A percentile compares a stretch with the other conserved stretches of the same genome.
phyloP scores from a whole-genome alignment of 1,284 basidiomycete genomes.

The Schizophyllum commune region DNA sequence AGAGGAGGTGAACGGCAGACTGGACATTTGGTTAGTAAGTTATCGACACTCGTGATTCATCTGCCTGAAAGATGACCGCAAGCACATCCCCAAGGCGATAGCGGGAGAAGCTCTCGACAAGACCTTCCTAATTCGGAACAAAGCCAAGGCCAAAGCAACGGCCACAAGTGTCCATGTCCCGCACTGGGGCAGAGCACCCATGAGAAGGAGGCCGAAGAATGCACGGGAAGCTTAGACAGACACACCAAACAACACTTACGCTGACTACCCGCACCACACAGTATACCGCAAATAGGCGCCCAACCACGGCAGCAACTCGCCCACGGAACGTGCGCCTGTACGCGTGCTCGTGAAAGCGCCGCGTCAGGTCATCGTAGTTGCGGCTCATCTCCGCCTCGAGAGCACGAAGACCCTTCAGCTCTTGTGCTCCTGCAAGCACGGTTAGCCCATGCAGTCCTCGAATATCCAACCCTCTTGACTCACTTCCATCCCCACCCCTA shows the following conservation, averaged over 20 bases:
- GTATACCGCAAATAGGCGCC: constrained; percentile 56
- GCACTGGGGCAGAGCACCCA: no score
- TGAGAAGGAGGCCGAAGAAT: no score
- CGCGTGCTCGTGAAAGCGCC: constrained; percentile 37
- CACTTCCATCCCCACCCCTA: constrained; percentile 41
- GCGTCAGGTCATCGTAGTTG: constrained; percentile 45
- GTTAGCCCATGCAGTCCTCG: constrained; percentile 2
- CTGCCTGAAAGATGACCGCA: no score
- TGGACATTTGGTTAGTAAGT: constrained; percentile 18
- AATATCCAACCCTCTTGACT: constrained; percentile 13
- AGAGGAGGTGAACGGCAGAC: constrained; percentile 49
- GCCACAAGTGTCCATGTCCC: no score
- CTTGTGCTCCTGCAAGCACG: constrained; percentile 31
- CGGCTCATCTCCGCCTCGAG: constrained; percentile 63
- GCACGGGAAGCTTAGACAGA: no score
- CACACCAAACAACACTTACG: constrained; percentile 38
- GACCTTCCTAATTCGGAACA: no score
- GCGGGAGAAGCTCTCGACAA: no score
- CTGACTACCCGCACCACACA: constrained; percentile 58
- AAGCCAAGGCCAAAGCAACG: no score
- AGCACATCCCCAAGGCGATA: no score
- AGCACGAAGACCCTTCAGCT: constrained; percentile 56
- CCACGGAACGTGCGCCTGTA: constrained; percentile 53
- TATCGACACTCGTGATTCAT: neutral
- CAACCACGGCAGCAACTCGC: constrained; percentile 37